Conservation (phyloP, 495 filamentous ascomycete genomes). For the Talaromyces proteolyticus region DNA sequence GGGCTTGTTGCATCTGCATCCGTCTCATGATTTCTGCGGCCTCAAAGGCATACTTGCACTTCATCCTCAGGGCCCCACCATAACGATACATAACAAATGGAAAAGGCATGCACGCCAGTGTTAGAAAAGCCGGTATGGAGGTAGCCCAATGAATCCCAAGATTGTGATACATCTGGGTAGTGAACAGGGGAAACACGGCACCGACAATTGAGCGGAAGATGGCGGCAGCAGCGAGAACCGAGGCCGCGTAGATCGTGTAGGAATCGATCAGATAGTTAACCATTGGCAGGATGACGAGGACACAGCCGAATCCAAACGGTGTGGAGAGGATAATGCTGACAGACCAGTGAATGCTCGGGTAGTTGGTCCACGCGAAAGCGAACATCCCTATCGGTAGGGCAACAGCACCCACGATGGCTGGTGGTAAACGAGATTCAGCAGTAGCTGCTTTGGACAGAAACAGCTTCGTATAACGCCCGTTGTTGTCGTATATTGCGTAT, state of each 20-base stretch:
- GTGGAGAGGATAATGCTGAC: constrained; percentile 48
- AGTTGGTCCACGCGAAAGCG: constrained; percentile 54
- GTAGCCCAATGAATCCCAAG: constrained; percentile 70
- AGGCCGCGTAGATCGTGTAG: constrained; percentile 65
- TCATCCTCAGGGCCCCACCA: constrained; percentile 49
- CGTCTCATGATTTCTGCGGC: constrained; percentile 27
- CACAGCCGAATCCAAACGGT: constrained; percentile 60
- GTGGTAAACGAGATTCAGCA: constrained; percentile 24
- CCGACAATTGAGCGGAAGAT: constrained; percentile 57
- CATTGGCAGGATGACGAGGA: constrained; percentile 54
- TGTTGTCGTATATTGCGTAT: constrained; percentile 7
- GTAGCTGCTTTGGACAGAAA: constrained; percentile 1
- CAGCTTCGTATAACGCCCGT: constrained; percentile 12
- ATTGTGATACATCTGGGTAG: constrained; percentile 55
- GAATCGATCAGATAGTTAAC: constrained; percentile 68
- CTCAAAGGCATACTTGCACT: constrained; percentile 62
- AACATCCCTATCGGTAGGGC: constrained; percentile 35
- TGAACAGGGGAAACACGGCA: constrained; percentile 69
- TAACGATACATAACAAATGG: constrained; percentile 66
- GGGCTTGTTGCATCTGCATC: constrained; percentile 8
- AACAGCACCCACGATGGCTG: constrained; percentile 14
- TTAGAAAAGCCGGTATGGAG: constrained; percentile 61
- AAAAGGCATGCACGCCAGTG: constrained; percentile 59
- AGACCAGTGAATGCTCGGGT: constrained; percentile 53
- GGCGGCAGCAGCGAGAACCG: constrained; percentile 61